Percentiles rank a stretch among this genome's conserved stretches.
These are phyloP conservation scores for Botryotinia narcissicola DNA, from an alignment of 2,329 filamentous ascomycete species.

Conservation along the genomic window DNA sequence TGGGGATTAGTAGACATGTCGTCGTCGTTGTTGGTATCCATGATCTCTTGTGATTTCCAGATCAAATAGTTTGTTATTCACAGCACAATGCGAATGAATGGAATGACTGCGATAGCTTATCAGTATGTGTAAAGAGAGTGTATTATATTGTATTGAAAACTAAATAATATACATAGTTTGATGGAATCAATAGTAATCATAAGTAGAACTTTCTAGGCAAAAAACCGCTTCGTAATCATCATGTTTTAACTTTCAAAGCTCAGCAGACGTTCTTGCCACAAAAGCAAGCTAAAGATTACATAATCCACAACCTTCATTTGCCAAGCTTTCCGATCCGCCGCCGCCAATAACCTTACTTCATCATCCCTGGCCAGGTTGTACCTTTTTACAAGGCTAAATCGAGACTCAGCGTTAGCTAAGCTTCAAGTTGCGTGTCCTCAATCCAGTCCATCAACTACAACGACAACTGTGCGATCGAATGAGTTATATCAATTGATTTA, in stretches of 20 bases:
- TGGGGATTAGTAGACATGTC: conserved; percentile 31
- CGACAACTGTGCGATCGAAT: not conserved
- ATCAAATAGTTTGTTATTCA: not conserved
- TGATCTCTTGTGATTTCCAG: not conserved
- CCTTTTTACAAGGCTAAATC: conserved; percentile 17
- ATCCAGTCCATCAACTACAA: conserved; percentile 6
- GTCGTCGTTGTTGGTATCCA: conserved; percentile 23
- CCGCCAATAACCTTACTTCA: not conserved
- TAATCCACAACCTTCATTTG: not conserved
- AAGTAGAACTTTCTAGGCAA: conserved; percentile 34
- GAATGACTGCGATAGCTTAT: not conserved
- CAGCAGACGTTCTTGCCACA: not conserved
- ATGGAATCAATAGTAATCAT: not conserved
- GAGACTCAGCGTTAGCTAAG: conserved; percentile 20
- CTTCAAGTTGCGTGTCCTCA: conserved; percentile 36
- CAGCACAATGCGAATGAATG: not conserved
- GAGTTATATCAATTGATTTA: not conserved
- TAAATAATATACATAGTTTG: conserved; percentile 8
- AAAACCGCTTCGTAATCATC: conserved; percentile 36
- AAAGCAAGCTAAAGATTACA: not conserved
- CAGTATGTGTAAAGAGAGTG: not conserved
- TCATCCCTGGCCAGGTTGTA: conserved; percentile 17
- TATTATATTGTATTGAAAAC: not conserved
- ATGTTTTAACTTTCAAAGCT: not conserved
- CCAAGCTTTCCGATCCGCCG: conserved; percentile 12